Percentiles rank a stretch among this genome's conserved stretches.
These are phyloP conservation scores for Bipolaris zeicola DNA, from an alignment of 2,329 filamentous ascomycete genomes.

Conservation along the genomic window DNA sequence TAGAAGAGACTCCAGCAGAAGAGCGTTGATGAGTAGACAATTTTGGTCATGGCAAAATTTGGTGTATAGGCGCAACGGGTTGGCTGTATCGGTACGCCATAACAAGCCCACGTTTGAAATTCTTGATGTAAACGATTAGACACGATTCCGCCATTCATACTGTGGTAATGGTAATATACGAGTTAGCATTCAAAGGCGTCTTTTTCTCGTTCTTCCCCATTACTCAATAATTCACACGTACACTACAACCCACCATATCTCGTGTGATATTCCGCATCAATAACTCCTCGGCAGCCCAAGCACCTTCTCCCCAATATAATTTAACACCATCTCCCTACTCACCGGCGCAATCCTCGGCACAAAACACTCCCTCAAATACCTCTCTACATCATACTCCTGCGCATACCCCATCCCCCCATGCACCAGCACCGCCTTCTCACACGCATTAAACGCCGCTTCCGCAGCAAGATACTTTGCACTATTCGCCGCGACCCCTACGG, in stretches of 20 bases:
- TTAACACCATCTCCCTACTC: conserved; percentile 75
- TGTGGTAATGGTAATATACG: conserved; percentile 1
- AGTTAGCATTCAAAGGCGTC: background rate
- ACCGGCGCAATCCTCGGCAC: conserved; percentile 66
- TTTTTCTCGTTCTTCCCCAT: background rate
- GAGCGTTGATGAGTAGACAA: background rate
- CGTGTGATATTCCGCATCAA: conserved; percentile 37
- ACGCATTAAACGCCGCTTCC: conserved; percentile 65
- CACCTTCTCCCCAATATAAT: conserved; percentile 72
- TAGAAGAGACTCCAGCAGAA: background rate
- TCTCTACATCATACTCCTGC: conserved; percentile 66
- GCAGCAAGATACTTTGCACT: conserved; percentile 64
- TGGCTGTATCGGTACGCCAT: background rate
- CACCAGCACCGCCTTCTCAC: conserved; percentile 61
- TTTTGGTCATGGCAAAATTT: background rate
- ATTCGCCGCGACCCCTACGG: conserved; percentile 62
- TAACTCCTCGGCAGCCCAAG: conserved; percentile 72
- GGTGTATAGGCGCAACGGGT: conserved; percentile 4
- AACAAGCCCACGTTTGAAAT: conserved; percentile 4
- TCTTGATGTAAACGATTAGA: conserved; percentile 7
- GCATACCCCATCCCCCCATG: conserved; percentile 69
- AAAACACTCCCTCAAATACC: conserved; percentile 64
- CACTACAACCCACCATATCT: no score
- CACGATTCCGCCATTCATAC: background rate
- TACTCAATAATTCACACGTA: background rate